Evolutionary conservation across 1,284 basidiomycete genomes (phyloP).

Genomic region (Porphyrellus sp.): DNA sequence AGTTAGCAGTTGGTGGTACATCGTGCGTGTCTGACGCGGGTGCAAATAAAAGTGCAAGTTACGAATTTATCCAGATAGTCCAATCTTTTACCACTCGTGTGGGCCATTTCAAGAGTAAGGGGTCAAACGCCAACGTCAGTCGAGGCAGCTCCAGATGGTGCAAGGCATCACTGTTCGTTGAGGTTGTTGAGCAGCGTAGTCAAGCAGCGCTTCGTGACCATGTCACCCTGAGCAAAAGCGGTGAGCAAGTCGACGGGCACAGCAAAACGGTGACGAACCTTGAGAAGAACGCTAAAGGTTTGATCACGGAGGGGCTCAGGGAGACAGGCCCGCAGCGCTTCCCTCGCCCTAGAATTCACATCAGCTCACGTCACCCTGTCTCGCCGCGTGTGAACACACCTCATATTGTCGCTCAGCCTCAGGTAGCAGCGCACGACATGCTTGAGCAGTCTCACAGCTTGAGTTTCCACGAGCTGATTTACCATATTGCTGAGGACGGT

Average conservation of each 20-base stretch:
- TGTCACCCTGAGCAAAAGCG: conserved; percentile 65
- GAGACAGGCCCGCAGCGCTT: conserved; percentile 94
- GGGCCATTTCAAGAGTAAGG: conserved; percentile 17
- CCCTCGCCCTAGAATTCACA: conserved; percentile 69
- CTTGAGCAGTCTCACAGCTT: conserved; percentile 94
- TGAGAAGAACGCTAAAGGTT: conserved; percentile 88
- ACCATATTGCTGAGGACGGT: conserved; percentile 99
- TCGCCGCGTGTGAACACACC: conserved; percentile 49
- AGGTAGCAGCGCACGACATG: conserved; percentile 98
- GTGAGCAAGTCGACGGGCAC: conserved; percentile 5
- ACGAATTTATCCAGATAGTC: conserved; percentile 35
- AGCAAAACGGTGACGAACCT: conserved; percentile 46
- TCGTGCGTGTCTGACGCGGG: conserved; percentile 23
- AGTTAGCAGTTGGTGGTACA: conserved; percentile 36
- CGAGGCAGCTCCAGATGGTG: not conserved
- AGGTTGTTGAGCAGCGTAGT: conserved; percentile 94
- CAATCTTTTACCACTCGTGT: conserved; percentile 27
- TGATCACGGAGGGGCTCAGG: conserved; percentile 95
- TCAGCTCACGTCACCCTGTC: conserved; percentile 9
- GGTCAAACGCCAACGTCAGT: conserved; percentile 4
- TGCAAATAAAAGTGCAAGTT: conserved; percentile 34
- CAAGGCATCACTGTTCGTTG: conserved; percentile 49
- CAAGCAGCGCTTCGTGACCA: conserved; percentile 95
- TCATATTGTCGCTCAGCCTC: conserved; percentile 91
- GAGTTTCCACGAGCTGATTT: conserved; percentile 92